phyloP scores from a whole-genome alignment of 2,329 filamentous ascomycete genomes.

The Sclerotinia minor region DNA sequence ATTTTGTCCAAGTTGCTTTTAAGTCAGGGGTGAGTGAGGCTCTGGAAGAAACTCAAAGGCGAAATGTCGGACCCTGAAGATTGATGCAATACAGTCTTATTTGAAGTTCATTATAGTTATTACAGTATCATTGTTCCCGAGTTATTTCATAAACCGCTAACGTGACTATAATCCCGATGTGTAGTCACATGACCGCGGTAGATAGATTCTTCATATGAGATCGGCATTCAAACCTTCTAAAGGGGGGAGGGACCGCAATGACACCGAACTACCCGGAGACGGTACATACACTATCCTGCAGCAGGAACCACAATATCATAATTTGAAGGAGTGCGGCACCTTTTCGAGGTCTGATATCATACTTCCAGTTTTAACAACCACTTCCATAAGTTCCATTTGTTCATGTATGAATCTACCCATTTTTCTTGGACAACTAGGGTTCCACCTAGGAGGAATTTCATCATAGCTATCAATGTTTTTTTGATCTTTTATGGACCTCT shows the following conservation, averaged over 20 bases:
- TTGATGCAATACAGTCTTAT: not conserved
- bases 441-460: conserved; percentile 12
- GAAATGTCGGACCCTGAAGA: not conserved
- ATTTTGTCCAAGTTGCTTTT: not conserved
- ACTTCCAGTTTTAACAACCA: not conserved
- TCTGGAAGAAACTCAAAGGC: conserved; percentile 1
- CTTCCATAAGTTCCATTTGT: not conserved
- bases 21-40: conserved; percentile 9
- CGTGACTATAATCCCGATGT: not conserved
- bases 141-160: not conserved
- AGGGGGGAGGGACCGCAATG: conserved; percentile 21
- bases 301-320: conserved; percentile 1
- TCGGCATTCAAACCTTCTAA: conserved; percentile 3
- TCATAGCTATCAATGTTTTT: conserved; percentile 17
- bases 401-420: conserved; percentile 2
- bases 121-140: not conserved
- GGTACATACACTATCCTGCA: conserved; percentile 12
- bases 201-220: conserved; percentile 5
- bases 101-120: not conserved
- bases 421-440: conserved; percentile 6
- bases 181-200: conserved; percentile 16
- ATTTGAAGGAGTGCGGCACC: conserved; percentile 4
- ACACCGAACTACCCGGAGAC: conserved; percentile 17
- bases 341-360: conserved; percentile 25
- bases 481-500: conserved; percentile 18